Conservation (phyloP, 2,329 filamentous ascomycete species). For the Phaeosphaeria sp. region DNA sequence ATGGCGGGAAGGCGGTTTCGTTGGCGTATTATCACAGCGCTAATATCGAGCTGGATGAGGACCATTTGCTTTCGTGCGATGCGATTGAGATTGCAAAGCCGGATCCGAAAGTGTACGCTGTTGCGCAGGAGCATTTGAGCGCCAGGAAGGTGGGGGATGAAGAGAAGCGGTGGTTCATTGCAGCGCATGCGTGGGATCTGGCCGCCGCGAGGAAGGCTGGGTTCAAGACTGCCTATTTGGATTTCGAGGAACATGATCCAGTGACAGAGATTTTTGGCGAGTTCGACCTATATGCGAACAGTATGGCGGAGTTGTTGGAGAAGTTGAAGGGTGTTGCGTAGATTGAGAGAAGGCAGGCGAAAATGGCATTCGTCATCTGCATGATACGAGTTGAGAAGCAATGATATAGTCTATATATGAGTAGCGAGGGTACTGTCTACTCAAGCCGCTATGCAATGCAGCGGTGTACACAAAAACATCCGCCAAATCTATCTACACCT, state of each 20-base stretch:
- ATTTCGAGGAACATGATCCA: conserved; percentile 32
- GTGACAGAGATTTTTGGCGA: conserved; percentile 30
- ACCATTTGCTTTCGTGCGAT: conserved; percentile 31
- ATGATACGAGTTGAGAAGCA: background rate
- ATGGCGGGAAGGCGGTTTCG: conserved; percentile 23
- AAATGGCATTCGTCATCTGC: no score
- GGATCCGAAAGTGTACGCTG: conserved; percentile 28
- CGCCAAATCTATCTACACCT: background rate
- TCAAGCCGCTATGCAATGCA: background rate
- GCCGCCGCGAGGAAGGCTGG: conserved; percentile 26
- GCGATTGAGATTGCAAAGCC: conserved; percentile 27
- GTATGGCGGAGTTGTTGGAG: conserved; percentile 27
- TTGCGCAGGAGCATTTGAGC: conserved; percentile 21
- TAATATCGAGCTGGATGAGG: conserved; percentile 21
- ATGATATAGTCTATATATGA: background rate
- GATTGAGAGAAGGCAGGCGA: no score
- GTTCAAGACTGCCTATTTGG: conserved; percentile 33
- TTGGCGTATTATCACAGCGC: conserved; percentile 25
- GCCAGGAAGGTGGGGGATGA: conserved; percentile 8
- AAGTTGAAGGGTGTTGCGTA: conserved; percentile 19
- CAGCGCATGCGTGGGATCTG: conserved; percentile 35
- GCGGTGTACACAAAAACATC: background rate
- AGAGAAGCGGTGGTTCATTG: conserved; percentile 33
- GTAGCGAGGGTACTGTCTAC: background rate
- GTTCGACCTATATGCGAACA: conserved; percentile 32